These are phyloP conservation scores for Nicotiana obtusifolia DNA, from an alignment of 257 asterid species.

Conservation along the genomic window DNA sequence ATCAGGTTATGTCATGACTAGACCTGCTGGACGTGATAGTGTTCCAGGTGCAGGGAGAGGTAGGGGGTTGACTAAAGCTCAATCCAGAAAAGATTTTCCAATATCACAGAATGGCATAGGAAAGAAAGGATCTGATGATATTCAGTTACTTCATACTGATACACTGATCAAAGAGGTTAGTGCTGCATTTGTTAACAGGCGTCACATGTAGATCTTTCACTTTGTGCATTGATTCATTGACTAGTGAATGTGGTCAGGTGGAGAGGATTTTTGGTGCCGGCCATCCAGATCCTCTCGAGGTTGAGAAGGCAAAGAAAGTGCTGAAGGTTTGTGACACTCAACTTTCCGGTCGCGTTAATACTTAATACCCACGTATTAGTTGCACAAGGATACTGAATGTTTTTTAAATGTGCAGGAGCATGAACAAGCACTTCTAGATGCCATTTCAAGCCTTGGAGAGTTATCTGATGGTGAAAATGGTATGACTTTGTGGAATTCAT, in stretches of 20 bases:
- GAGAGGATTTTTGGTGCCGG: slow-evolving; percentile 64
- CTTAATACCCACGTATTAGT: slow-evolving; percentile 6
- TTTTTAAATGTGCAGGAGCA: slow-evolving; percentile 53
- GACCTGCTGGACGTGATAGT: slow-evolving; percentile 57
- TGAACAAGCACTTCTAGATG: slow-evolving; percentile 77
- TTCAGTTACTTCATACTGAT: slow-evolving; percentile 83
- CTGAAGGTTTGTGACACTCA: slow-evolving; percentile 57
- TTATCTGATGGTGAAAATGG: slow-evolving; percentile 92
- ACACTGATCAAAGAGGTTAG: slow-evolving; percentile 76
- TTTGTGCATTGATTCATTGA: slow-evolving; percentile 15
- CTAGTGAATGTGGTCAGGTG: slow-evolving; percentile 42
- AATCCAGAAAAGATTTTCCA: slow-evolving; percentile 60
- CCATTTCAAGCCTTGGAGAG: slow-evolving; percentile 70
- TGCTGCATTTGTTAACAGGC: background rate
- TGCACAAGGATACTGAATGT: slow-evolving; percentile 1
- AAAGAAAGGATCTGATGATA: slow-evolving; percentile 63
- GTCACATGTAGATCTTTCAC: background rate
- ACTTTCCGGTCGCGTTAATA: background rate
- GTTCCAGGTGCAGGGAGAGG: slow-evolving; percentile 78
- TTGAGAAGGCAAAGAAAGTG: slow-evolving; percentile 79
- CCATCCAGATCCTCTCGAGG: slow-evolving; percentile 70
- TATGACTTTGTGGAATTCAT: slow-evolving; percentile 17
- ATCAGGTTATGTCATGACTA: slow-evolving; percentile 52
- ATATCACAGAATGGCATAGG: slow-evolving; percentile 68
- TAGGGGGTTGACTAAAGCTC: slow-evolving; percentile 72